phyloP scores from a whole-genome alignment of 2,329 filamentous ascomycete species.

The Pleomassaria siparia region DNA sequence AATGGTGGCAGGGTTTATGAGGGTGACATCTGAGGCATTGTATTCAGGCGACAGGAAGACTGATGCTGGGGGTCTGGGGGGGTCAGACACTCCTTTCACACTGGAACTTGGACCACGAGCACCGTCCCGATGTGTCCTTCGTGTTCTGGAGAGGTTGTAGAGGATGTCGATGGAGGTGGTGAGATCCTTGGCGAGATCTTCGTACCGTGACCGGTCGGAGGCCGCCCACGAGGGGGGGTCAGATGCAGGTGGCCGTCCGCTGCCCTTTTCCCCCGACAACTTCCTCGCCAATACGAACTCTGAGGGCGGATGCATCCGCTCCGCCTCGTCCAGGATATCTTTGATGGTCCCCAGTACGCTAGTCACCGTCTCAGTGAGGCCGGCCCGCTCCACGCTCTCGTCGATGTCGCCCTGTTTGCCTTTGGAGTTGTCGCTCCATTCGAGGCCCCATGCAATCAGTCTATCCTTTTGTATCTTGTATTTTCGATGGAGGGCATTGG shows the following conservation, averaged over 20 bases:
- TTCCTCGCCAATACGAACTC: conserved; percentile 34
- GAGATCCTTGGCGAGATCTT: conserved; percentile 72
- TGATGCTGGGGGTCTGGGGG: conserved; percentile 11
- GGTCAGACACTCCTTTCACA: conserved; percentile 22
- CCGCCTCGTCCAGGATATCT: conserved; percentile 74
- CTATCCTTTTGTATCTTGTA: conserved; percentile 79
- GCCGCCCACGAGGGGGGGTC: conserved; percentile 47
- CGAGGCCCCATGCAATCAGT: conserved; percentile 75
- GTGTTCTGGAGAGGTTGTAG: conserved; percentile 72
- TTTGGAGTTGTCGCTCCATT: conserved; percentile 71
- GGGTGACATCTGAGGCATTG: conserved; percentile 46
- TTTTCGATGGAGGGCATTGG: conserved; percentile 72
- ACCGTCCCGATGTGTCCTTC: conserved; percentile 46
- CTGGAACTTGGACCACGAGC: conserved; percentile 19
- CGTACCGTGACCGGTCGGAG: conserved; percentile 73
- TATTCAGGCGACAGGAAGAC: conserved; percentile 38
- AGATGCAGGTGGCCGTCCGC: conserved; percentile 34
- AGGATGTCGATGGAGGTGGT: conserved; percentile 78
- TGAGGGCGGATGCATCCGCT: conserved; percentile 65
- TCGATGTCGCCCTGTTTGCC: conserved; percentile 68
- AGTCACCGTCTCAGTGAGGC: conserved; percentile 73
- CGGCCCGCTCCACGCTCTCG: conserved; percentile 66
- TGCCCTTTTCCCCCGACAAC: conserved; percentile 40
- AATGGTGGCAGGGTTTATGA: conserved; percentile 45
- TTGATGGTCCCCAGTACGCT: conserved; percentile 81